A percentile compares a stretch with the other conserved stretches of the same genome.
Conservation (phyloP, 139 green algal genomes). For the Auxenochlorella pyrenoidosa region DNA sequence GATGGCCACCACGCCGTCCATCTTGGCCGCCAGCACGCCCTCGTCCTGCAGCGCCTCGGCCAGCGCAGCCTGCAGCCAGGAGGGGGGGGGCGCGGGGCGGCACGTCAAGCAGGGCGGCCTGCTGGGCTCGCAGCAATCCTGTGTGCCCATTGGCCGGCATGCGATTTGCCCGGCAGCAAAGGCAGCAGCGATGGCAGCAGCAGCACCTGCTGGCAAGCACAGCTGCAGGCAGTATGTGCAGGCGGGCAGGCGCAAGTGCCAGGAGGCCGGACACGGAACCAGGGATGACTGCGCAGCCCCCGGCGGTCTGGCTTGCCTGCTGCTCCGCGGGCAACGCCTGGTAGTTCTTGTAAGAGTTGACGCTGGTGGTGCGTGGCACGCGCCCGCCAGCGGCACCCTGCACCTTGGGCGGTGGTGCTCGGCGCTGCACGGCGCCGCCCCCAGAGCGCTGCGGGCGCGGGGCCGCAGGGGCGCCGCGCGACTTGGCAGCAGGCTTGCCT, state of each 20-base stretch:
- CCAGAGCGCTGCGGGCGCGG: conserved; percentile 12
- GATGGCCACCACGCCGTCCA: conserved; percentile 53
- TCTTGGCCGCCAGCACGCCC: conserved; percentile 43
- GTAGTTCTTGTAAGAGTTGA: conserved; percentile 44
- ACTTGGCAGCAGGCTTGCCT: not conserved
- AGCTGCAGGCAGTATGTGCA: too few species aligned
- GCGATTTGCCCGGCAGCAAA: too few species aligned
- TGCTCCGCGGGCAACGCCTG: conserved; percentile 41
- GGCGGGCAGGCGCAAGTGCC: too few species aligned
- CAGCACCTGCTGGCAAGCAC: too few species aligned
- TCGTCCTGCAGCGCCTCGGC: conserved; percentile 40
- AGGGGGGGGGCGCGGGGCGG: too few species aligned
- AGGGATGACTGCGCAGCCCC: too few species aligned
- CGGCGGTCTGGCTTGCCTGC: not conserved
- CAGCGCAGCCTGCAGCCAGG: conserved; percentile 36
- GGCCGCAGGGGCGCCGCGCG: not conserved
- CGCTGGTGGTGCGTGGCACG: conserved; percentile 39
- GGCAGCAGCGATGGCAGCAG: too few species aligned
- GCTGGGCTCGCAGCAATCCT: too few species aligned
- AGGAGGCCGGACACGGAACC: too few species aligned
- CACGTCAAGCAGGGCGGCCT: too few species aligned
- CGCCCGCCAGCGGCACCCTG: not conserved
- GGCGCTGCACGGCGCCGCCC: not conserved
- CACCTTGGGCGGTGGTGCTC: conserved; percentile 11
- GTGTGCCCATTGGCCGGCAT: too few species aligned